Base-by-base conservation (phyloP, 2,329 filamentous ascomycete species). In the Penicillium sp. region DNA sequence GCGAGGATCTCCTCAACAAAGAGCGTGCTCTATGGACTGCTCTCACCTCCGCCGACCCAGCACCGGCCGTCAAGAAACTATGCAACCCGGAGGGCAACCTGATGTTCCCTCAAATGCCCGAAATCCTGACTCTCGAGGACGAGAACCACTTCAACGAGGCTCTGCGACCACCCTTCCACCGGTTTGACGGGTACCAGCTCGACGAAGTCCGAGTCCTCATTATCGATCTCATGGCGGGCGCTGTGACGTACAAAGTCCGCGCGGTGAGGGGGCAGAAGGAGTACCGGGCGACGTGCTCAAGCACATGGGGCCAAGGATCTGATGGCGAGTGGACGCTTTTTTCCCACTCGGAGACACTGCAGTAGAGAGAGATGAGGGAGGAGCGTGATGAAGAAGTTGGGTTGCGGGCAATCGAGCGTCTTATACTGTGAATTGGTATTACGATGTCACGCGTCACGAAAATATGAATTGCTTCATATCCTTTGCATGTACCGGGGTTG, bases 21-120 rank as follows among this genome's bases (percentile, higher is more conserved):
- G 73, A 76, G 58, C 73, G 69, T n/a, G 68, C 69, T 0, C 69
- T 76, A 7, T 76, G 74, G 74, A 75, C 73, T 5, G 72, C 74
- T 1, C 63, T 76, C 15, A 76, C 74, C 8, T 76, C 72, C 0
- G 74, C 74, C 14, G 71, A 75, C 48, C 74, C 74, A 0, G 73
- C 64, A 5, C 69, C 73, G 2, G 73, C 73, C 7, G 65, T 76
- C 35, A 66, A 71, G 49, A 73, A 72, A 53, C 65, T 76, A 17
- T 71, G 67, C 59, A 69, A 71, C 55, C 59, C 65, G 0, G 67
- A 73, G 43, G 73, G 69, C 54, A 72, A 71, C 61, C 47, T 75
- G 10, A 60, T 76, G 17, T 76, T 76, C 55, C 73, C 74, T 3
- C 66, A 73, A 48, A 71, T 53, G 51, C 51, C 66, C 48, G 64